These are phyloP conservation scores for Moricandia moricandioides DNA, from an alignment of 345 rosid genomes.

Conservation along the genomic window DNA sequence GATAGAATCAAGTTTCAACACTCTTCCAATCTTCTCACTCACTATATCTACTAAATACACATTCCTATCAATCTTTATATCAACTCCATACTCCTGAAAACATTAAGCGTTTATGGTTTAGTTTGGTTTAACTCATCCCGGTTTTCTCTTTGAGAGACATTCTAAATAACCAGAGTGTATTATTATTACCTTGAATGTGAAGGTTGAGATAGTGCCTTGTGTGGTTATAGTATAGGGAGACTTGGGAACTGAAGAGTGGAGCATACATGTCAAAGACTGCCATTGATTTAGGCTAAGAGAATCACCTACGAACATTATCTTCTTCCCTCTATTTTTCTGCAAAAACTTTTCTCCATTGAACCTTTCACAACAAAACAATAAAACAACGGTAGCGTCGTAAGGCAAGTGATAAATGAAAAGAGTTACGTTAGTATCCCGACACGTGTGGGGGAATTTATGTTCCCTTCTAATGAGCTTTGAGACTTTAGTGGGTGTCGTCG, in stretches of 20 bases:
- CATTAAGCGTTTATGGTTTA: conserved; percentile 10
- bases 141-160: background rate
- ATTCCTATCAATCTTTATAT: conserved; percentile 55
- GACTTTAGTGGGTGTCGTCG: too few relatives aligned
- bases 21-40: conserved; percentile 50
- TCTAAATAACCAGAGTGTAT: background rate
- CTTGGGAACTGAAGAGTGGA: conserved; percentile 52
- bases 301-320: conserved; percentile 77
- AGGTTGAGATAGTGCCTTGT: conserved; percentile 47
- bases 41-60: conserved; percentile 68
- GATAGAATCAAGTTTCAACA: conserved; percentile 76
- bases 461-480: too few relatives aligned
- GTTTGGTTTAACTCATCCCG: background rate
- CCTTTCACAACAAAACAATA: conserved; percentile 38
- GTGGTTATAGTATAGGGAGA: conserved; percentile 43
- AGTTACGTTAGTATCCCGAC: too few relatives aligned
- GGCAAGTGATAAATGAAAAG: background rate
- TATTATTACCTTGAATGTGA: conserved; percentile 41
- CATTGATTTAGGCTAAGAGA: conserved; percentile 75
- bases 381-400: background rate
- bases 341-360: conserved; percentile 58
- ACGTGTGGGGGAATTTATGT: too few relatives aligned
- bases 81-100: conserved; percentile 57
- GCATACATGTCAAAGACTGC: conserved; percentile 78
- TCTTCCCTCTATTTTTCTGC: conserved; percentile 55